These are phyloP conservation scores for Scenedesmus sp. DNA, from an alignment of 163 green algal species.

Conservation along the genomic window DNA sequence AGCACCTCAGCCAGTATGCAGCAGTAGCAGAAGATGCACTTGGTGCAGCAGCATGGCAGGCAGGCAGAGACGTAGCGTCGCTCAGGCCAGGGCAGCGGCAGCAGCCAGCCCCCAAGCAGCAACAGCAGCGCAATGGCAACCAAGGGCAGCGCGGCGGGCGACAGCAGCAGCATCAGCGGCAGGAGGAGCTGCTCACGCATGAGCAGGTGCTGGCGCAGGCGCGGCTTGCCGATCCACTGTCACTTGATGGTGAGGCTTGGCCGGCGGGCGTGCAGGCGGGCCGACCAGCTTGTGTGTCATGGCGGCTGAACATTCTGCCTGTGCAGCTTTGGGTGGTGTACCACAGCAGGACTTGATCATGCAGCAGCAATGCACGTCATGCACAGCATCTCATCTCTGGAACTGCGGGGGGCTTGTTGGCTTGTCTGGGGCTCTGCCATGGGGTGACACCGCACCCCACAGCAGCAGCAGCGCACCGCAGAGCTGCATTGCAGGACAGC, in stretches of 20 bases:
- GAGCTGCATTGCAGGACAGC: not conserved
- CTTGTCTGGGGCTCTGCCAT: no score
- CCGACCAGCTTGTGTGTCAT: no score
- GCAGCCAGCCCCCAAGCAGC: not conserved
- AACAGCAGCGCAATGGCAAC: conserved; percentile 8
- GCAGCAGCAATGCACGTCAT: not conserved
- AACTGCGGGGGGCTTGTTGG: no score
- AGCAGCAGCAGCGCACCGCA: not conserved
- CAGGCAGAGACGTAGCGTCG: not conserved
- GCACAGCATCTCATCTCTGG: not conserved
- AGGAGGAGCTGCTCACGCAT: conserved; percentile 28
- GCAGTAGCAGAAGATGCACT: conserved; percentile 32
- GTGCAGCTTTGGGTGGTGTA: not conserved
- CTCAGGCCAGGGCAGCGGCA: not conserved
- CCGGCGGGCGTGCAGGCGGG: no score
- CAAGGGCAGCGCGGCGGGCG: not conserved
- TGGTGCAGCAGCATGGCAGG: conserved; percentile 46
- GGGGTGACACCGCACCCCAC: not conserved
- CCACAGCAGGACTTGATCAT: not conserved
- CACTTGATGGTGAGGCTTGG: conserved; percentile 35
- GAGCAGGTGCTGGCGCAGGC: conserved; percentile 29
- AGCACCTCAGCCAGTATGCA: conserved; percentile 30
- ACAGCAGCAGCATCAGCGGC: conserved; percentile 10
- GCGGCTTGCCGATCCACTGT: conserved; percentile 6
- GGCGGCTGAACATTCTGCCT: no score